Evolutionary conservation across 768 basidiomycete species (phyloP), one percentile per base, ranked within the genome.

Genomic region (Pisolithus albus): DNA sequence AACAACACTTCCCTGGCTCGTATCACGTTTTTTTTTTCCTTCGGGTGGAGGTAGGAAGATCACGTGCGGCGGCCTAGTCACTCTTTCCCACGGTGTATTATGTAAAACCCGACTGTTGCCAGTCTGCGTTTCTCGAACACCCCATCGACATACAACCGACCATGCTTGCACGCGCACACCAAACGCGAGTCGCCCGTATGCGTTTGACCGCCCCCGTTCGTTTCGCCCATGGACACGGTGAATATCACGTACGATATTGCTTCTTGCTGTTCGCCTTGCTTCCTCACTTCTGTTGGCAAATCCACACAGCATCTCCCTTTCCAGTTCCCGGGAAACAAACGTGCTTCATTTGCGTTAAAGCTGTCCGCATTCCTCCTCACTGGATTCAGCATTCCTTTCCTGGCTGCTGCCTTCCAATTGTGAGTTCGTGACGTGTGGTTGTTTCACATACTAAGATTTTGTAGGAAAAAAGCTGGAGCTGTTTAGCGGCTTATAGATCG

Each of bases 331-430:
- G 75, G 72, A 18, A 68, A 76, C 52, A 80, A 72, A 51, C 82
- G 77, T 59, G 54, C 58, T n/a, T 55, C 67, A 10, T 82, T 81
- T 52, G 71, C 59, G 15, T 19, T 61, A 36, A 69, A 69, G 49
- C 58, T 70, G 3, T 60, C 59, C 24, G 55, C 54, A 47, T 72
- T 61, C 66, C 72, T 89, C 50, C 45, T 64, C 13, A 53, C 70
- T 11, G 87, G 86, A 11, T 86, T 87, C 65, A 65, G 76, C 51
- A 78, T 88, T 55, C 87, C 87, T 24, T 82, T 89, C 66, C 56
- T 75, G 49, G 86, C 85, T 5, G 71, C 79, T 5, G 65, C 61
- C 37, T 80, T 75, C 61, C 86, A 88, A 66, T 56, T 89, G 87
- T 89, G 58, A 26, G 1, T 15, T 21, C 5, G 16, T 7, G 11